Evolutionary conservation across 306 rosid species (phyloP), one percentile per base, ranked within the genome.

Genomic region (Trichosanthes cucumerina): DNA sequence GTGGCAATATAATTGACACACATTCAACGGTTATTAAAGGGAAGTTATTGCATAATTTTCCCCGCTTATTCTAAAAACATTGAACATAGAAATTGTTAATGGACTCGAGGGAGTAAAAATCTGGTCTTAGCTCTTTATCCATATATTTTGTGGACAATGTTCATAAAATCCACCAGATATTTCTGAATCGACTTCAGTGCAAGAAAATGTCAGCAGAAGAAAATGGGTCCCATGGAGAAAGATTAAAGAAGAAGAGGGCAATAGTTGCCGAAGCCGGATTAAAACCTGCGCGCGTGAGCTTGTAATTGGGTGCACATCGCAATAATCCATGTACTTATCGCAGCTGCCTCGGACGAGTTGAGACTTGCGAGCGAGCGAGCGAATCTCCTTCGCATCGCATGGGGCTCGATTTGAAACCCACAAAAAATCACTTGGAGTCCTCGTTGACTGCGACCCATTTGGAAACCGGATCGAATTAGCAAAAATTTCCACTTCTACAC

Each of bases 391-490:
- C 73, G 39, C 68, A 59, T 19, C 71, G 46, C 46, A 34, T 64
- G 46, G 24, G 24, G 23, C 1, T 36, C 23, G 3, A 68, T 64
- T 14, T 64, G 7, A 66, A 38, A 21, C 33, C 52, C 53, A 69
- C 0, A 21, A 41, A 9, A 69, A 41, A 69, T 69, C 75, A 69
- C 12, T 43, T 43, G 52, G 3, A 19, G 33, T 41, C 33, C 36
- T 43, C 53, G 54, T 41, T 69, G 75, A 69, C 75, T 43, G 75
- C n/a, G 54, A 69, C 75, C 11, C 33, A 43, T 43, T 69, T 69
- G 10, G 34, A 69, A 69, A 23, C 43, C 54, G 8, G n/a, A 69
- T 69, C 75, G 2, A 43, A 12, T 21, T 69, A 12, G 6, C 19
- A 23, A 66, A 11, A 18, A 70, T 41, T 43, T 47, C 31, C 9